Base-by-base conservation (phyloP, 768 basidiomycete genomes). In the Suillus occidentalis region DNA sequence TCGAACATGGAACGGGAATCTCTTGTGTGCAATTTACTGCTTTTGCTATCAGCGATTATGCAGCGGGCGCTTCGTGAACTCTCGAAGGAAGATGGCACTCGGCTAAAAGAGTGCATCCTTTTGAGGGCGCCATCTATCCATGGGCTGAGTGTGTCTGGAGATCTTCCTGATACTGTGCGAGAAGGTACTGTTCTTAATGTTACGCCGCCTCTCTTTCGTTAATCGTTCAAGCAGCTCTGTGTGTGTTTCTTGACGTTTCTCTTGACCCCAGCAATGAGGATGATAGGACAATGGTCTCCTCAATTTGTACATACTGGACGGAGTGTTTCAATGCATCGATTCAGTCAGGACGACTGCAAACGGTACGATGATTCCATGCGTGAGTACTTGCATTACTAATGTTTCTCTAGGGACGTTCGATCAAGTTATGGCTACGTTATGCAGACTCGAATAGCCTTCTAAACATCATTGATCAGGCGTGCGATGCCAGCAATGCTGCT, bases 341-440 rank as follows among this genome's bases (percentile, higher is more conserved):
- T 12, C 57, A 20, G 18, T 42, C 57, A 42, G 57, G 57, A 20
- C 25, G 18, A 59, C 25, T 20, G 18, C 57, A 59, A 6, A 42
- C 9, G 39, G 57, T 59, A 28, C 12, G 57, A 25, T 28, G 18
- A 59, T 6, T 28, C 22, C 1, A 6, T 28, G 18, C 25, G 6
- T 7, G 16, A 59, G 6, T 28, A 28, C 28, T 12, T 7, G 20
- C 25, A 18, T 34, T n/a, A 5, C 57, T 59, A 28, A 59, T 28
- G 8, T 16, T 42, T 40, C 34, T 25, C 47, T 40, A 59, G 61
- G 59, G 60, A 50, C 59, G n/a, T 58, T 55, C 72, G 31, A 71
- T 76, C 20, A 52, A 62, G 3, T 65, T 83, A 16, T 93, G 91
- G 91, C 77, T 89, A 50, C 80, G 77, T 47, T 89, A 84, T 69